A percentile compares a stretch with the other conserved stretches of the same genome.
These are phyloP conservation scores for Rhizopus stolonifer DNA, from an alignment of 371 early-diverging fungal species.

Conservation along the genomic window DNA sequence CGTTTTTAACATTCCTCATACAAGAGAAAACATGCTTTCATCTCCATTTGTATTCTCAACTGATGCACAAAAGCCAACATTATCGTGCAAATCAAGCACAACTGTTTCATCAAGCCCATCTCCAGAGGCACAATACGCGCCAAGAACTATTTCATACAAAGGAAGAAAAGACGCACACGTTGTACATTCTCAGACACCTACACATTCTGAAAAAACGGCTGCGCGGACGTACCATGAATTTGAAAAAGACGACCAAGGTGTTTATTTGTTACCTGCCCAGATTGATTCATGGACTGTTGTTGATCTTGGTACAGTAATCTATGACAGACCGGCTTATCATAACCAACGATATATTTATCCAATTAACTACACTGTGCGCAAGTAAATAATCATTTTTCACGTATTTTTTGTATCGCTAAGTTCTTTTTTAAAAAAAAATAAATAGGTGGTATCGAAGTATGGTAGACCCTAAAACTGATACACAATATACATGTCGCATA, in stretches of 20 bases:
- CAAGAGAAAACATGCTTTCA: too few relatives aligned
- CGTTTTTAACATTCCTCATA: too few relatives aligned
- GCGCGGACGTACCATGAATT: conserved; percentile 56
- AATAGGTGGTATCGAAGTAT: conserved; percentile 78
- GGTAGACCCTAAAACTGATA: conserved; percentile 67
- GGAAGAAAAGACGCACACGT: not conserved
- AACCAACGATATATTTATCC: conserved; percentile 93
- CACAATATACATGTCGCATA: conserved; percentile 78
- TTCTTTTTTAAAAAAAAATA: too few relatives aligned
- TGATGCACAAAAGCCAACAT: too few relatives aligned
- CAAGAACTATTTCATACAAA: not conserved
- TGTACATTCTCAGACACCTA: too few relatives aligned
- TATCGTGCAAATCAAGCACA: too few relatives aligned
- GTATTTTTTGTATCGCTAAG: not conserved
- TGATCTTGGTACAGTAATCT: conserved; percentile 73
- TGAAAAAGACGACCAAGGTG: conserved; percentile 68
- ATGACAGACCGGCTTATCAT: conserved; percentile 82
- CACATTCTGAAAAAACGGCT: conserved; percentile 30
- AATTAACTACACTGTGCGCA: conserved; percentile 75
- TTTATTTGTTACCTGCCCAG: conserved; percentile 76
- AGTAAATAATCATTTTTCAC: conserved; percentile 30
- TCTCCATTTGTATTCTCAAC: too few relatives aligned
- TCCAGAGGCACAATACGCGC: not conserved
- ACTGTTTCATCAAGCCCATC: too few relatives aligned
- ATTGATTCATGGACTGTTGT: conserved; percentile 83